Conservation (phyloP, 2,329 filamentous ascomycete genomes). For the Alternaria dauci region DNA sequence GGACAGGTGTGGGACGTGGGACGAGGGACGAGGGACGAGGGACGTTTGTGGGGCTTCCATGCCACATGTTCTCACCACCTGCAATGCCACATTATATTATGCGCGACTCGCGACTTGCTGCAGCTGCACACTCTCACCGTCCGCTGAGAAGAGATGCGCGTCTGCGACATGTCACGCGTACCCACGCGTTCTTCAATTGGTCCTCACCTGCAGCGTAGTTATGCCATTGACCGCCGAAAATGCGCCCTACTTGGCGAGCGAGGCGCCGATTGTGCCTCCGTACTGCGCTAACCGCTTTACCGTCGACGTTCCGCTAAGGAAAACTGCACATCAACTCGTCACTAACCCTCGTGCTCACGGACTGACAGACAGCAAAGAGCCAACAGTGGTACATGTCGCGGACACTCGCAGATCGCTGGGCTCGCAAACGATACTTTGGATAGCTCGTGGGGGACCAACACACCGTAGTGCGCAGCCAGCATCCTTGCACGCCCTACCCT, state of each 20-base stretch:
- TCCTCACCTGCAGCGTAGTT: conserved; percentile 5
- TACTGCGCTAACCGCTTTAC: conserved; percentile 30
- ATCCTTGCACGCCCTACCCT: conserved; percentile 33
- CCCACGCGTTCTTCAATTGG: not conserved
- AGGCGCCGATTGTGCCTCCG: conserved; percentile 26
- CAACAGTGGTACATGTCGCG: conserved; percentile 60
- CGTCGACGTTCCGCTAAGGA: conserved; percentile 25
- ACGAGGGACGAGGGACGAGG: no score
- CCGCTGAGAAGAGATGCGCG: not conserved
- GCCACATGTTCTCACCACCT: conserved; percentile 9
- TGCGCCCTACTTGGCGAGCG: conserved; percentile 27
- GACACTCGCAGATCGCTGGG: conserved; percentile 61
- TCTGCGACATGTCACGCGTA: conserved; percentile 2
- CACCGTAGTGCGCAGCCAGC: conserved; percentile 24
- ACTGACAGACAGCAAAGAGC: not conserved
- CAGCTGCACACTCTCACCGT: not conserved
- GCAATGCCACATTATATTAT: conserved; percentile 9
- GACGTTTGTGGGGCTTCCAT: conserved; percentile 13
- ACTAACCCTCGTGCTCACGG: conserved; percentile 11
- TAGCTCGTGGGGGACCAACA: conserved; percentile 39
- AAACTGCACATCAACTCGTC: conserved; percentile 29
- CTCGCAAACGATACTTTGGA: conserved; percentile 57
- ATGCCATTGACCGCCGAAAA: conserved; percentile 14
- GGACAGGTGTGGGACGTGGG: conserved; percentile 3
- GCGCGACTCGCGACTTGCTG: not conserved